Evolutionary conservation across 768 basidiomycete genomes (phyloP).

Genomic region (Trametes villosa): DNA sequence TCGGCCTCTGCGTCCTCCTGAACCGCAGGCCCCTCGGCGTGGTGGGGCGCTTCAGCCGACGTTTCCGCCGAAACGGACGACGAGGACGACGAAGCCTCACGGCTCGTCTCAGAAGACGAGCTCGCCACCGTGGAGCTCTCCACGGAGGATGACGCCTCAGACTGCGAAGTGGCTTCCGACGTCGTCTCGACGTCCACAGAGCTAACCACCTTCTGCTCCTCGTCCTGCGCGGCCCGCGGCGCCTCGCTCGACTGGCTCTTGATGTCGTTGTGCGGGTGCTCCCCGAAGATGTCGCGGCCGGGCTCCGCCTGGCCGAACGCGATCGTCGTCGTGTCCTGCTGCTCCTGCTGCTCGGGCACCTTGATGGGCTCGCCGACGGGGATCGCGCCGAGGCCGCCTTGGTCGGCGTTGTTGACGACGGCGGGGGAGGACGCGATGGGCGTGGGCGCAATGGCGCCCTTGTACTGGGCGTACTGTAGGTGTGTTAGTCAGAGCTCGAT

Average conservation of each 20-base stretch:
- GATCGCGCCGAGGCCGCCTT: constrained; percentile 27
- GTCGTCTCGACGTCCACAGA: background rate
- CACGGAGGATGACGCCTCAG: background rate
- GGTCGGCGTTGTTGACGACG: constrained; percentile 55
- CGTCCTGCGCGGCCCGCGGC: background rate
- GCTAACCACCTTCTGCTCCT: constrained; percentile 10
- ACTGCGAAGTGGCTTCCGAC: background rate
- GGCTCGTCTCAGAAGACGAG: background rate
- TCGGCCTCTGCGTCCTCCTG: constrained; percentile 43
- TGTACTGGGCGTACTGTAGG: constrained; percentile 62
- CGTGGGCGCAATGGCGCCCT: constrained; percentile 41
- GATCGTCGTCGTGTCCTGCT: constrained; percentile 41
- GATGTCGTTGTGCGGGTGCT: constrained; percentile 47
- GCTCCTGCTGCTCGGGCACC: background rate
- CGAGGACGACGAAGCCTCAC: background rate
- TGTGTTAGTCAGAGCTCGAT: constrained; percentile 1
- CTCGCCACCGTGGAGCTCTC: background rate
- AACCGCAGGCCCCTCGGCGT: constrained; percentile 32
- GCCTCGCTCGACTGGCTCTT: constrained; percentile 45
- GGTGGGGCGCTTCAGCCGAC: background rate
- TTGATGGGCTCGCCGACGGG: constrained; percentile 10
- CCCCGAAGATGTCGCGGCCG: constrained; percentile 74
- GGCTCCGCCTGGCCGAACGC: constrained; percentile 67
- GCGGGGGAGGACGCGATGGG: constrained; percentile 44
- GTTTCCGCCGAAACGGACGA: background rate